These are phyloP conservation scores for Cryptococcus wingfieldii DNA, from an alignment of 1,284 basidiomycete species.

Conservation along the genomic window DNA sequence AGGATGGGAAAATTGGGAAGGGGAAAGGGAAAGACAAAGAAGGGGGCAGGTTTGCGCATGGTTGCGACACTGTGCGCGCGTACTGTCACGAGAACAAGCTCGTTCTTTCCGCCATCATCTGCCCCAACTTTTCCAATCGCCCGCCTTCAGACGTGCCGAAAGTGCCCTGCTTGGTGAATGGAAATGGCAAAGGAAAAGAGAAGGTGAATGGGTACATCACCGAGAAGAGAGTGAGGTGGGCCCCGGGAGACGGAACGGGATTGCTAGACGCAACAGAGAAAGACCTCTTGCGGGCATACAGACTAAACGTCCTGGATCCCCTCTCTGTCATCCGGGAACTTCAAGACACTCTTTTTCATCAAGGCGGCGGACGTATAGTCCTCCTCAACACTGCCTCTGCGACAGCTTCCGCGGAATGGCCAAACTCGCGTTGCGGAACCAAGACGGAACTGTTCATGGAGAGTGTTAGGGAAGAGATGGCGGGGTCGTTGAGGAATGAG, in stretches of 20 bases:
- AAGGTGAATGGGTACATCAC: no score
- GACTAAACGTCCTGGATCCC: slow-evolving; percentile 37
- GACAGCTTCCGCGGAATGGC: neutral
- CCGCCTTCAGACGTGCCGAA: no score
- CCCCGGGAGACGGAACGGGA: no score
- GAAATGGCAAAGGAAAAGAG: no score
- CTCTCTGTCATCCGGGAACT: slow-evolving; percentile 35
- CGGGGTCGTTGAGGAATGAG: slow-evolving; percentile 26
- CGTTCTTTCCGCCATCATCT: slow-evolving; percentile 32
- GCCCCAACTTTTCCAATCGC: slow-evolving; percentile 8
- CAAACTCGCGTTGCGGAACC: neutral
- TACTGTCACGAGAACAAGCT: slow-evolving; percentile 39
- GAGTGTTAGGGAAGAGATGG: slow-evolving; percentile 25
- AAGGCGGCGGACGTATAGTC: neutral
- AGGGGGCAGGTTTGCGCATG: slow-evolving; percentile 30
- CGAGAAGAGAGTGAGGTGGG: no score
- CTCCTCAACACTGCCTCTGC: neutral
- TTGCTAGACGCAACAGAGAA: neutral
- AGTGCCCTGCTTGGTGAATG: no score
- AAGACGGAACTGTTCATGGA: slow-evolving; percentile 36
- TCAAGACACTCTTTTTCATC: slow-evolving; percentile 25
- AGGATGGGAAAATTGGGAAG: neutral
- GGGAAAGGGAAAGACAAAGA: slow-evolving; percentile 5
- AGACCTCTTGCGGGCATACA: slow-evolving; percentile 16
- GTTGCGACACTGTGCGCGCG: slow-evolving; percentile 39